phyloP scores from a whole-genome alignment of 768 basidiomycete species.

The Stropharia rugosoannulata region DNA sequence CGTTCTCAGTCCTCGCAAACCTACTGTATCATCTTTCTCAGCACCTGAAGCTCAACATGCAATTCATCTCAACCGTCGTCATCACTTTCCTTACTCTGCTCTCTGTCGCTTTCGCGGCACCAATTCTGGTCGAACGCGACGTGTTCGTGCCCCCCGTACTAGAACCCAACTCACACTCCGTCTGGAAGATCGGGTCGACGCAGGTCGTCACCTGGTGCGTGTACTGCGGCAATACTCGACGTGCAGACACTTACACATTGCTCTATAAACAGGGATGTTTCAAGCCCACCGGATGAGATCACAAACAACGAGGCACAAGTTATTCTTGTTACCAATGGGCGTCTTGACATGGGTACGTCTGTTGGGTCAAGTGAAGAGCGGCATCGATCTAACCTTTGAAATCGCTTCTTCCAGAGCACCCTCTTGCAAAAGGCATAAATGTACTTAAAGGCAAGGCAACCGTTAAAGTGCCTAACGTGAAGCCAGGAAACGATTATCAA shows the following conservation, averaged over 20 bases:
- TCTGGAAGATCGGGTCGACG: conserved; percentile 28
- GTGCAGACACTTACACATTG: conserved; percentile 13
- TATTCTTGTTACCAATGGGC: conserved; percentile 31
- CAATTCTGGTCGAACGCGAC: conserved; percentile 24
- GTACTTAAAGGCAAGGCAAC: conserved; percentile 32
- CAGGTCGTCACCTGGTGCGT: conserved; percentile 32
- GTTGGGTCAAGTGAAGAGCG: neutral
- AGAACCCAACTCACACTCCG: conserved; percentile 21
- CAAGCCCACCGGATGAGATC: conserved; percentile 37
- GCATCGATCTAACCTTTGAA: neutral
- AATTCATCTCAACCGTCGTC: conserved; percentile 20
- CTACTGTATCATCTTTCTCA: conserved; percentile 2
- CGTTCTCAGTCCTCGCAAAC: conserved; percentile 1
- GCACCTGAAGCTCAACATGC: conserved; percentile 12
- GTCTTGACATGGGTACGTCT: conserved; percentile 32
- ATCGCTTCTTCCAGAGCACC: conserved; percentile 21
- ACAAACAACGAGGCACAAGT: conserved; percentile 42
- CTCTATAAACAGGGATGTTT: conserved; percentile 30
- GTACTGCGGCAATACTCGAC: neutral
- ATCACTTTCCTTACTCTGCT: conserved; percentile 24
- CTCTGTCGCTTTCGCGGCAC: conserved; percentile 24
- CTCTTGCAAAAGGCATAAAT: conserved; percentile 37
- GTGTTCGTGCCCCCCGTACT: conserved; percentile 32
- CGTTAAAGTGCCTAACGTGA: conserved; percentile 40
- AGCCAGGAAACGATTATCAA: conserved; percentile 37